phyloP scores from a whole-genome alignment of 2,329 filamentous ascomycete species.

The Beauveria sp. region DNA sequence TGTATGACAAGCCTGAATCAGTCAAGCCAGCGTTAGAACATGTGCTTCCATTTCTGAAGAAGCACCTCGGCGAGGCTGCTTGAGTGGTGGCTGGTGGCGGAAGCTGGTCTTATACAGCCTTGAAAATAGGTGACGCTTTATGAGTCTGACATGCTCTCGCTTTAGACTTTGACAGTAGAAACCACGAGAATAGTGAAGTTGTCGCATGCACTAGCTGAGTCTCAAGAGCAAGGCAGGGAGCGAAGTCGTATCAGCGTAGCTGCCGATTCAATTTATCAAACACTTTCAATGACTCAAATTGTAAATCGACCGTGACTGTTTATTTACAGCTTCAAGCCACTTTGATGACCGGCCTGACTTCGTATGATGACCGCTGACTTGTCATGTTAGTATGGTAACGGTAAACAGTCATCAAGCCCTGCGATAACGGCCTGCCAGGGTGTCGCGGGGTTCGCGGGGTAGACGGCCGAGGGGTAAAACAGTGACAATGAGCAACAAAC shows the following conservation, averaged over 20 bases:
- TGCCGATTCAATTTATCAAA: too few relatives aligned
- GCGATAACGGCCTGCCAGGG: conserved; percentile 1
- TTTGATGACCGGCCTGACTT: neutral
- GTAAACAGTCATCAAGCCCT: neutral
- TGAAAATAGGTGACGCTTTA: too few relatives aligned
- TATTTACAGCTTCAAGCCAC: neutral
- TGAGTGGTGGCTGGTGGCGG: neutral
- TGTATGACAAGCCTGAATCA: conserved; percentile 11
- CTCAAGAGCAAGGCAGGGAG: neutral
- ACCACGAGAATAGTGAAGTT: neutral
- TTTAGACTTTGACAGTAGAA: neutral
- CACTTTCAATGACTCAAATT: neutral
- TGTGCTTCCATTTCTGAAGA: conserved; percentile 10
- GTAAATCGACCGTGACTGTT: neutral
- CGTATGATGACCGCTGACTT: neutral
- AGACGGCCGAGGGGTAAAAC: neutral
- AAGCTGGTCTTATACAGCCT: too few relatives aligned
- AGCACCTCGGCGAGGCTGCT: conserved; percentile 19
- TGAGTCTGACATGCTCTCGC: neutral
- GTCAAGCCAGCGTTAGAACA: conserved; percentile 11
- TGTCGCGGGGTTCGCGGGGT: conserved; percentile 6
- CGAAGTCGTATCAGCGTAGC: neutral
- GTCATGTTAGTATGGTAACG: too few relatives aligned
- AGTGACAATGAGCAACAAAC: neutral
- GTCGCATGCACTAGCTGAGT: neutral